phyloP scores from a whole-genome alignment of 306 rosid genomes.

The Casuarina equisetifolia region DNA sequence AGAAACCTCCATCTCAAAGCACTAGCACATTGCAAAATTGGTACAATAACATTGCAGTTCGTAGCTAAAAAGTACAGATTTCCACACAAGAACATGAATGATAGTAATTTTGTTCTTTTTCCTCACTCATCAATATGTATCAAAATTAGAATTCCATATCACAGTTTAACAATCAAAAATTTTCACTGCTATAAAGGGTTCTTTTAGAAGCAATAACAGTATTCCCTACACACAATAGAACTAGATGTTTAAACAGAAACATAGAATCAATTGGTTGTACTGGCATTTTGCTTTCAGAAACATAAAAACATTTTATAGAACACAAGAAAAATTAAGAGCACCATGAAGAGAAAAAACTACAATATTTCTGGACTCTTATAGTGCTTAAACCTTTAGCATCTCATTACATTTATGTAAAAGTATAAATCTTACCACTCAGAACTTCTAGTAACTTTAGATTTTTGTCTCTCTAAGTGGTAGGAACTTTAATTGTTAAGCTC shows the following conservation, averaged over 20 bases:
- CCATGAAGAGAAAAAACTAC: neutral
- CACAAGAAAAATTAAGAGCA: neutral
- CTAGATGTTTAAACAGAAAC: neutral
- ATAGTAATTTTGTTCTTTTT: neutral
- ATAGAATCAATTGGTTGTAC: neutral
- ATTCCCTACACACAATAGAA: neutral
- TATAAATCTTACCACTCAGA: neutral
- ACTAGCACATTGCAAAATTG: neutral
- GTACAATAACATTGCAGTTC: neutral
- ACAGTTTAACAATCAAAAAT: neutral
- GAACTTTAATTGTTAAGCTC: neutral
- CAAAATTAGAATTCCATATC: neutral
- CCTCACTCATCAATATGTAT: neutral
- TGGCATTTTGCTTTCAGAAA: neutral
- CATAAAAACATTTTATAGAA: neutral
- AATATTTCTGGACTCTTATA: neutral
- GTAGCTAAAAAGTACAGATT: neutral
- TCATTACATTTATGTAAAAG: neutral
- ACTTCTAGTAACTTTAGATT: neutral
- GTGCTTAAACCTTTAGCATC: neutral
- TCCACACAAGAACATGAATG: neutral
- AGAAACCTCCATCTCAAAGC: constrained; percentile 1
- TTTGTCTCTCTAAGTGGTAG: neutral
- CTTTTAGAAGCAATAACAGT: neutral
- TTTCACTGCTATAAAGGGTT: neutral